phyloP scores from a whole-genome alignment of 2,329 filamentous ascomycete genomes.

The Cordyceps fumosorosea region DNA sequence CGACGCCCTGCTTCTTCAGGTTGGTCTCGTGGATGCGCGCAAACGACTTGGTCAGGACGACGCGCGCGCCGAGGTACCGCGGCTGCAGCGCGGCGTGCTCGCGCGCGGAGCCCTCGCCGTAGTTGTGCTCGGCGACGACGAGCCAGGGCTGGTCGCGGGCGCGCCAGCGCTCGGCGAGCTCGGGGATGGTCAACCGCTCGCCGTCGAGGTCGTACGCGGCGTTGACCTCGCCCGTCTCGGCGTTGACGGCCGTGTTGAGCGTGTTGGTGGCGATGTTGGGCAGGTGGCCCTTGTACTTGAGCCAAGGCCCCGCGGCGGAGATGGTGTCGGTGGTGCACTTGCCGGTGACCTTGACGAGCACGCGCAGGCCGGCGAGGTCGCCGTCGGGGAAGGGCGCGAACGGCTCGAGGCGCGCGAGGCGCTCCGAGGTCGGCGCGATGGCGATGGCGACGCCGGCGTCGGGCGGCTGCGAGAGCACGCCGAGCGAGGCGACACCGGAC shows the following conservation, averaged over 20 bases:
- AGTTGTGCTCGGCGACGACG: constrained; percentile 96
- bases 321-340: constrained; percentile 99
- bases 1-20: constrained; percentile 94
- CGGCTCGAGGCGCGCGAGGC: constrained; percentile 84
- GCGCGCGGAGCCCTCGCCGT: constrained; percentile 82
- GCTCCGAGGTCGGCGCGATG: constrained; percentile 80
- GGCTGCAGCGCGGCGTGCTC: constrained; percentile 89
- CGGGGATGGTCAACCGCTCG: constrained; percentile 69
- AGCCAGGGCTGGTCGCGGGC: constrained; percentile 72
- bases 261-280: constrained; percentile 98
- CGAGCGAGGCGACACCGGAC: constrained; percentile 66
- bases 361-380: constrained; percentile 71
- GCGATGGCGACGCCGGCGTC: constrained; percentile 65
- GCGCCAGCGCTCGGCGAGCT: constrained; percentile 81
- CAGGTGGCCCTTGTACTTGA: constrained; percentile 98
- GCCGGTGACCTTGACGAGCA: constrained; percentile 92
- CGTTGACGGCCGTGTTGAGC: constrained; percentile 89
- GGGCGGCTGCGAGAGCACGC: constrained; percentile 64
- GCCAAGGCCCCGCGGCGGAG: constrained; percentile 91
- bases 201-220: constrained; percentile 83
- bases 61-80: constrained; percentile 77
- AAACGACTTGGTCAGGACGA: constrained; percentile 82
- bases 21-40: constrained; percentile 94
- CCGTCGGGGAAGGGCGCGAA: constrained; percentile 74
- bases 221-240: constrained; percentile 87